phyloP scores from a whole-genome alignment of 164 flowering plant species.

The Akebia trifoliata region DNA sequence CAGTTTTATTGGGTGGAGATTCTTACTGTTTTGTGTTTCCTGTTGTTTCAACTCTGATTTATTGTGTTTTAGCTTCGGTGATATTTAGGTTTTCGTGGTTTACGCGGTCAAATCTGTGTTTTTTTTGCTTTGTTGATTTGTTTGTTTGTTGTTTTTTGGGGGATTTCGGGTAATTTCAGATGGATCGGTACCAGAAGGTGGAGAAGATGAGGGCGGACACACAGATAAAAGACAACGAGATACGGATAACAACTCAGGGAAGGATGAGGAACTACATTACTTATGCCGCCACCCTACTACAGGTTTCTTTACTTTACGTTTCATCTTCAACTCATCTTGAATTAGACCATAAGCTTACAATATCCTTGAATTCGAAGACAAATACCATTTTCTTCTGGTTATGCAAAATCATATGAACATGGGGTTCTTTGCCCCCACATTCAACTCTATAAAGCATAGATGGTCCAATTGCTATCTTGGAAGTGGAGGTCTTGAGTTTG shows the following conservation, averaged over 20 bases:
- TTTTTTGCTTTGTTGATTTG: background rate
- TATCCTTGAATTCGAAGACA: no score
- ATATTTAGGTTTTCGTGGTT: background rate
- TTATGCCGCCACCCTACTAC: conserved; percentile 27
- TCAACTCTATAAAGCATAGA: no score
- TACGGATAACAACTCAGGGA: conserved; percentile 31
- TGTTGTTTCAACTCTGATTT: background rate
- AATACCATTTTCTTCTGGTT: no score
- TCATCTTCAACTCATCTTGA: no score
- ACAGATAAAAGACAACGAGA: conserved; percentile 33
- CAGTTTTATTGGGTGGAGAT: no score
- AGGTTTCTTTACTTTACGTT: conserved; percentile 7
- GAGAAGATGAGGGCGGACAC: conserved; percentile 30
- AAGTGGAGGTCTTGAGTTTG: no score
- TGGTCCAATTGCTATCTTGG: no score
- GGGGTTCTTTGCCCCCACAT: no score
- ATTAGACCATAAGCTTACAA: no score
- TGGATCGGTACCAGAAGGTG: conserved; percentile 36
- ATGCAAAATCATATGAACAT: no score
- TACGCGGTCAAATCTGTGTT: background rate
- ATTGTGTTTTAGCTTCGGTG: background rate
- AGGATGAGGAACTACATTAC: conserved; percentile 32
- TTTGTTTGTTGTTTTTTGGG: background rate
- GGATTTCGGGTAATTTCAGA: conserved; percentile 9
- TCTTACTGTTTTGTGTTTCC: background rate